Conservation (phyloP, 2,329 filamentous ascomycete species). For the Fusarium oxysporum region DNA sequence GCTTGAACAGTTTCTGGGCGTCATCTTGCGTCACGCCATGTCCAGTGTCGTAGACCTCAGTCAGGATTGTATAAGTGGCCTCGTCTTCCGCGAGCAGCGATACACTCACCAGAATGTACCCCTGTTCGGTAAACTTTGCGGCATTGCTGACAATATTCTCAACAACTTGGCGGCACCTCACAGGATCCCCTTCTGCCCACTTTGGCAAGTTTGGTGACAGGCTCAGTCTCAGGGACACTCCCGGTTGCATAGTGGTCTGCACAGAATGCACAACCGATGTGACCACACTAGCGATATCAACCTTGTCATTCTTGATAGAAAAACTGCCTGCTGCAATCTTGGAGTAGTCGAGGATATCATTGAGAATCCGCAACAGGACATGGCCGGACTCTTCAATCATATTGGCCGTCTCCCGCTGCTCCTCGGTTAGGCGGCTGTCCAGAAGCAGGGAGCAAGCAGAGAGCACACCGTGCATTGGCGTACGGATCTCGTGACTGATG, state of each 20-base stretch:
- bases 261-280: neutral
- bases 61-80: neutral
- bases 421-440: neutral
- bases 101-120: neutral
- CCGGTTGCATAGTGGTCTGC: neutral
- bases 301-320: neutral
- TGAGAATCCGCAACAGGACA: neutral
- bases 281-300: neutral
- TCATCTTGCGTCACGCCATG: neutral
- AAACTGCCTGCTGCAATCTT: neutral
- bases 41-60: neutral
- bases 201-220: neutral
- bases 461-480: constrained; percentile 3
- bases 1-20: neutral
- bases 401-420: constrained; percentile 2
- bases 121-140: neutral
- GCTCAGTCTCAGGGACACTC: neutral
- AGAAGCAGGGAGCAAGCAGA: neutral
- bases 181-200: neutral
- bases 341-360: constrained; percentile 6
- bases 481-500: constrained; percentile 9
- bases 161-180: neutral
- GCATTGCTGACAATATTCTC: constrained; percentile 1
- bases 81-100: neutral
- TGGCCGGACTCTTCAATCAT: constrained; percentile 1